A percentile compares a stretch with the other conserved stretches of the same genome.
Evolutionary conservation across 2,329 filamentous ascomycete species (phyloP).

Genomic region (Trichoderma sp.): DNA sequence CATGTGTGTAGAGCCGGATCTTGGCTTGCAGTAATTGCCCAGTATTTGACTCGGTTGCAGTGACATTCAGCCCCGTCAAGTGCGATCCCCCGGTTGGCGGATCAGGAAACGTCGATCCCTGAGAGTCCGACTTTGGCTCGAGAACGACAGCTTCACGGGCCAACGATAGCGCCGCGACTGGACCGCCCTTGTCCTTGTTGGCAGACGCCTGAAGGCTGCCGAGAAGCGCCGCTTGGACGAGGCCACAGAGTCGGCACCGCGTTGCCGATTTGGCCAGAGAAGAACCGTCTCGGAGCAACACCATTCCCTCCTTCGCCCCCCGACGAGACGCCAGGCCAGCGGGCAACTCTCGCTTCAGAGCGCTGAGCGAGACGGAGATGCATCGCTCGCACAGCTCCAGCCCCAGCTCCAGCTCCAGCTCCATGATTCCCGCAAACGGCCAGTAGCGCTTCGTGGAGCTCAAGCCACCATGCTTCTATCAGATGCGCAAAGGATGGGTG

Average conservation of each 20-base stretch:
- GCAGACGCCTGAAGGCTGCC: not conserved
- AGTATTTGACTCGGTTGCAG: slow-evolving; percentile 4
- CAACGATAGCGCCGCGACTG: not conserved
- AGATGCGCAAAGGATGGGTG: not conserved
- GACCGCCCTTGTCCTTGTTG: not conserved
- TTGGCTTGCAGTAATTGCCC: slow-evolving; percentile 11
- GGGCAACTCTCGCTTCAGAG: slow-evolving; percentile 12
- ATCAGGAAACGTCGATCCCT: slow-evolving; percentile 24
- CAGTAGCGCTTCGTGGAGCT: not conserved
- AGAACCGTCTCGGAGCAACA: slow-evolving; percentile 20
- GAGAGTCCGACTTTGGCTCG: slow-evolving; percentile 19
- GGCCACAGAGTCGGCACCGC: slow-evolving; percentile 11
- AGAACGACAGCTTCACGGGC: slow-evolving; percentile 10
- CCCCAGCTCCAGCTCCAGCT: slow-evolving; percentile 20
- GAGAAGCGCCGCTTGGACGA: slow-evolving; percentile 13
- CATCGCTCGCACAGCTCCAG: slow-evolving; percentile 19
- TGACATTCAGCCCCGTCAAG: slow-evolving; percentile 23
- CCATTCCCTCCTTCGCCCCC: slow-evolving; percentile 18
- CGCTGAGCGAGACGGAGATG: slow-evolving; percentile 4
- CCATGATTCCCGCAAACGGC: not conserved
- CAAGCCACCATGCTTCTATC: slow-evolving; percentile 21
- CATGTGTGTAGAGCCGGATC: slow-evolving; percentile 21
- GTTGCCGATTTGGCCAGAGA: slow-evolving; percentile 14
- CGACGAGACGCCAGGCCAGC: slow-evolving; percentile 2
- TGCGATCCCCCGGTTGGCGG: slow-evolving; percentile 13